Conservation (phyloP, 2,329 filamentous ascomycete species). For the Aulographum hederae region DNA sequence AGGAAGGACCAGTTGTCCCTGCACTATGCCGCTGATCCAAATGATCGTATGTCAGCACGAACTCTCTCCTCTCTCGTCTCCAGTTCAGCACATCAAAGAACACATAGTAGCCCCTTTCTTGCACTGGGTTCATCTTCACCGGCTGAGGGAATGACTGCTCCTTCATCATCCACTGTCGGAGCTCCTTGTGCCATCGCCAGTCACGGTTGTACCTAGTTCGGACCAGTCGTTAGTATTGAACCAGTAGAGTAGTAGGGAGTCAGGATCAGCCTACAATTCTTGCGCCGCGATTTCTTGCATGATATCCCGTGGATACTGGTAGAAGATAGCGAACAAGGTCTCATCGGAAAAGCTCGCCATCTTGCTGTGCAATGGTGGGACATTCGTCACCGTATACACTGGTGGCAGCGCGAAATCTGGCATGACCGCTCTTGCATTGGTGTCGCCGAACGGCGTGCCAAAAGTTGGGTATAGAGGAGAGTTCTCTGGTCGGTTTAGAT, state of each 20-base stretch:
- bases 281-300: conserved; percentile 47
- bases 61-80: conserved; percentile 33
- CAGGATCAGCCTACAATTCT: conserved; percentile 29
- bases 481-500: conserved; percentile 40
- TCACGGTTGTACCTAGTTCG: conserved; percentile 22
- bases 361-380: conserved; percentile 40
- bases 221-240: conserved; percentile 3
- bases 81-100: conserved; percentile 36
- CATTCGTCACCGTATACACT: conserved; percentile 48
- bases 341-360: conserved; percentile 42
- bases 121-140: conserved; percentile 24
- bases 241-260: conserved; percentile 3
- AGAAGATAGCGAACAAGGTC: conserved; percentile 53
- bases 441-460: conserved; percentile 41
- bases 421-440: conserved; percentile 34
- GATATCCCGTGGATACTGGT: conserved; percentile 46
- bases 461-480: conserved; percentile 46
- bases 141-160: conserved; percentile 26
- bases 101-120: conserved; percentile 33
- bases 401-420: conserved; percentile 44
- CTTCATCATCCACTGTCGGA: conserved; percentile 37
- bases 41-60: conserved; percentile 32
- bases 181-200: conserved; percentile 36
- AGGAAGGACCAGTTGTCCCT: too few species aligned
- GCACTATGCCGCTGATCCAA: conserved; percentile 26